Evolutionary conservation across 2,329 filamentous ascomycete genomes (phyloP).

Genomic region (Neophaeococcomyces mojaviensis): DNA sequence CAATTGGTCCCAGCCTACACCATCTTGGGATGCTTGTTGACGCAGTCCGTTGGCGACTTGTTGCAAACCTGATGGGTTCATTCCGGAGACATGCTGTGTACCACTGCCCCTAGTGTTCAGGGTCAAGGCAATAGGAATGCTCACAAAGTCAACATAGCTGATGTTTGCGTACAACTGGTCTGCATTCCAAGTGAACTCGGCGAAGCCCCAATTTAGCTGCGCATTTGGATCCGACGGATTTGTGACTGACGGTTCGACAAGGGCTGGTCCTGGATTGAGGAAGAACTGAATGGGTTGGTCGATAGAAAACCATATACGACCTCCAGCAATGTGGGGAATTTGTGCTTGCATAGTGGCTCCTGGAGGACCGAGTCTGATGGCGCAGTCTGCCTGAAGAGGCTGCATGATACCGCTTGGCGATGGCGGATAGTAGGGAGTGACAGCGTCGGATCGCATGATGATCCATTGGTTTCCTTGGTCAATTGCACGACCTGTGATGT

Average conservation of each 20-base stretch:
- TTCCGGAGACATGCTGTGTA: constrained; percentile 49
- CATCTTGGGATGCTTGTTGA: constrained; percentile 50
- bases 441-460: constrained; percentile 59
- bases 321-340: constrained; percentile 63
- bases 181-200: constrained; percentile 60
- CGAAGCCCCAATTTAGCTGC: constrained; percentile 57
- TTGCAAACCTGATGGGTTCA: constrained; percentile 50
- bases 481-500: constrained; percentile 61
- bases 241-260: constrained; percentile 67
- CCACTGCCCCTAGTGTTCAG: constrained; percentile 38
- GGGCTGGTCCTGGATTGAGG: constrained; percentile 62
- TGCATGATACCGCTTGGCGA: constrained; percentile 45
- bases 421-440: constrained; percentile 56
- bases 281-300: constrained; percentile 57
- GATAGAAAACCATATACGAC: constrained; percentile 63
- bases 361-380: constrained; percentile 56
- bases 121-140: constrained; percentile 52
- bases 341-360: constrained; percentile 54
- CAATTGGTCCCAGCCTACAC: constrained; percentile 55
- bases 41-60: constrained; percentile 48
- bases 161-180: constrained; percentile 61
- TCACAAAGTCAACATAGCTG: constrained; percentile 68
- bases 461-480: constrained; percentile 53
- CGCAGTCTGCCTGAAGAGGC: constrained; percentile 50
- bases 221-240: constrained; percentile 60